phyloP scores from a whole-genome alignment of 2,329 filamentous ascomycete genomes.

The Paracorniculantispora psalliotae region DNA sequence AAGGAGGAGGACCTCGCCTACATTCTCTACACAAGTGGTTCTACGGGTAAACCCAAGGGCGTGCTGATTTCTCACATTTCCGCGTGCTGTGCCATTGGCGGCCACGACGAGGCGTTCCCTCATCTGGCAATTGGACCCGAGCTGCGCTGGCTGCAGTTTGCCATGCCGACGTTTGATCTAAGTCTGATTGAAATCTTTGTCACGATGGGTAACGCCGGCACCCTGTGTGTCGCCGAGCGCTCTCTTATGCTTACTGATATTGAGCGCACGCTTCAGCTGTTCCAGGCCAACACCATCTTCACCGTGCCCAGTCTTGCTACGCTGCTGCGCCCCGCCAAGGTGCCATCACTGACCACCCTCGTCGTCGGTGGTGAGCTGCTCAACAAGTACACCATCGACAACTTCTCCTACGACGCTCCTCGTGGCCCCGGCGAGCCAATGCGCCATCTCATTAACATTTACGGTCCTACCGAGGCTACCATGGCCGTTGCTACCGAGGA shows the following conservation, averaged over 20 bases:
- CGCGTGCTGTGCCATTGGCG: slow-evolving; percentile 8
- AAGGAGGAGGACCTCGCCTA: slow-evolving; percentile 28
- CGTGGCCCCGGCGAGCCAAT: slow-evolving; percentile 35
- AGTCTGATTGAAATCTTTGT: slow-evolving; percentile 14
- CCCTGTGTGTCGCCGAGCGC: slow-evolving; percentile 12
- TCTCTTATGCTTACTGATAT: slow-evolving; percentile 13
- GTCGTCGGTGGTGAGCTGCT: slow-evolving; percentile 14
- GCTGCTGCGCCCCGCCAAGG: slow-evolving; percentile 8
- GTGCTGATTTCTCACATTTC: slow-evolving; percentile 72
- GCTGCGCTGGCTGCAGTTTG: slow-evolving; percentile 14
- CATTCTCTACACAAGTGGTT: slow-evolving; percentile 42
- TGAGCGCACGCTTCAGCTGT: slow-evolving; percentile 12
- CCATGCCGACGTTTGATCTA: slow-evolving; percentile 13
- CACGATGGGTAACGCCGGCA: slow-evolving; percentile 12
- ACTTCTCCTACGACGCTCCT: slow-evolving; percentile 17
- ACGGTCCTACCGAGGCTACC: slow-evolving; percentile 14
- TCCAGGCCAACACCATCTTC: slow-evolving; percentile 13
- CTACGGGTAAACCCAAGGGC: slow-evolving; percentile 46
- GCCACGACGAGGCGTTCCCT: slow-evolving; percentile 3
- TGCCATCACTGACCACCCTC: slow-evolving; percentile 12
- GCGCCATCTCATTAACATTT: slow-evolving; percentile 12
- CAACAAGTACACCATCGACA: slow-evolving; percentile 11
- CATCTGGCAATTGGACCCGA: slow-evolving; percentile 3
- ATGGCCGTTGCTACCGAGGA: slow-evolving; percentile 10
- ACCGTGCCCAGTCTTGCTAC: slow-evolving; percentile 14